Evolutionary conservation across 2,329 filamentous ascomycete species (phyloP).

Genomic region (Rhynchosporium graminicola): DNA sequence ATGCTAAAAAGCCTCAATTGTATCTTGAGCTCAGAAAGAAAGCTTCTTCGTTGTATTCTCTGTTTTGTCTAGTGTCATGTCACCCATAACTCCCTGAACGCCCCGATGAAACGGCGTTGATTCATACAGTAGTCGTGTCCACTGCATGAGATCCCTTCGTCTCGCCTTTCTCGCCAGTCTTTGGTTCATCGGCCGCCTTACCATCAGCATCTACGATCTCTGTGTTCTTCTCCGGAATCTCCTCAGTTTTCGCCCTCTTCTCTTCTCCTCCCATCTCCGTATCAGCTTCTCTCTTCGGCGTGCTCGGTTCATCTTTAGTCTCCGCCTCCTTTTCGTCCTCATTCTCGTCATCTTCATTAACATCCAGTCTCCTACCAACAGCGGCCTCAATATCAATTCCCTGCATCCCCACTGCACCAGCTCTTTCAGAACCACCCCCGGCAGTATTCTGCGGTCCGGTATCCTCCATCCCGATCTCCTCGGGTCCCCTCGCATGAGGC

Average conservation of each 20-base stretch:
- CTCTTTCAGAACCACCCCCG: conserved; percentile 42
- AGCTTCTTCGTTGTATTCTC: background rate
- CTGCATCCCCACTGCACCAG: conserved; percentile 49
- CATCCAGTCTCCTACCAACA: conserved; percentile 53
- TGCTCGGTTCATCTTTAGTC: conserved; percentile 45
- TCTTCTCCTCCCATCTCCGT: conserved; percentile 42
- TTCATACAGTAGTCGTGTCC: conserved; percentile 30
- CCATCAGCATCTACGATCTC: conserved; percentile 30
- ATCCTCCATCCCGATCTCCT: conserved; percentile 82
- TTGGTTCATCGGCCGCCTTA: conserved; percentile 25
- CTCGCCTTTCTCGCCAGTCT: conserved; percentile 26
- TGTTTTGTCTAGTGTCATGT: background rate
- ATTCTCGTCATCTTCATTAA: conserved; percentile 33
- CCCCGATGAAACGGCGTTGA: background rate
- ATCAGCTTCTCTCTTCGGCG: conserved; percentile 16
- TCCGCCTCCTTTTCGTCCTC: conserved; percentile 49
- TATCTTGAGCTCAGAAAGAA: background rate
- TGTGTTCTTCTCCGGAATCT: conserved; percentile 23
- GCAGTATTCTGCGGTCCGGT: conserved; percentile 66
- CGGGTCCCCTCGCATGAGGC: conserved; percentile 82
- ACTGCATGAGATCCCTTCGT: conserved; percentile 27
- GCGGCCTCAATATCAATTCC: conserved; percentile 63
- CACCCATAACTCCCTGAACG: background rate
- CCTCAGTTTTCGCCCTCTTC: conserved; percentile 54
- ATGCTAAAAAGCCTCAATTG: no score